phyloP scores from a whole-genome alignment of 2,329 filamentous ascomycete species.

The Fusarium euwallaceae region DNA sequence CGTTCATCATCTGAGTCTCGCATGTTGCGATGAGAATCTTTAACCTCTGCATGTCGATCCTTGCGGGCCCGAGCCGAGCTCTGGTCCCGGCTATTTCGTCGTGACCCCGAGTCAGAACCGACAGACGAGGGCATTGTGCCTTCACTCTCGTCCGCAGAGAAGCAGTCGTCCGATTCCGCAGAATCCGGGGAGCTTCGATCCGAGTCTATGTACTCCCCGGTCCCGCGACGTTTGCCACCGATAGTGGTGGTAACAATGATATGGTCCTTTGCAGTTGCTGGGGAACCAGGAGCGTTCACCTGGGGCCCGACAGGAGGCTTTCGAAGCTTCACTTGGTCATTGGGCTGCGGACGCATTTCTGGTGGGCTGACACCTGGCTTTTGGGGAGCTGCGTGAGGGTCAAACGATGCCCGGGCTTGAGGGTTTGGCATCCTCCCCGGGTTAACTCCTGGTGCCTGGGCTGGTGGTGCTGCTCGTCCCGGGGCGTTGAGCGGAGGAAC shows the following conservation, averaged over 20 bases:
- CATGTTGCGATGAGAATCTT: slow-evolving; percentile 6
- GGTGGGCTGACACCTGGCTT: not conserved
- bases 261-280: not conserved
- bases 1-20: slow-evolving; percentile 11
- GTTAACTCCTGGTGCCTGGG: not conserved
- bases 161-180: slow-evolving; percentile 15
- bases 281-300: not conserved
- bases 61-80: slow-evolving; percentile 18
- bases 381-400: not conserved
- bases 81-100: slow-evolving; percentile 14
- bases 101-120: slow-evolving; percentile 16
- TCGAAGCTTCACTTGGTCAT: not conserved
- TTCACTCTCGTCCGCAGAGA: slow-evolving; percentile 30
- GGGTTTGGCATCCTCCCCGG: not conserved
- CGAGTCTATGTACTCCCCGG: slow-evolving; percentile 12
- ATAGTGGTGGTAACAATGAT: slow-evolving; percentile 7
- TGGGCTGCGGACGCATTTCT: not conserved
- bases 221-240: not conserved
- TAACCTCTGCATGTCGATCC: slow-evolving; percentile 14
- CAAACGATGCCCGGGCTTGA: not conserved
- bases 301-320: not conserved
- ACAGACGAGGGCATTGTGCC: slow-evolving; percentile 33
- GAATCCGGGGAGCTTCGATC: slow-evolving; percentile 20
- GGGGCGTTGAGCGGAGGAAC: not conserved
- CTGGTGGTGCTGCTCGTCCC: not conserved